phyloP scores from a whole-genome alignment of 768 basidiomycete species.

The Boletus rubescentipes region DNA sequence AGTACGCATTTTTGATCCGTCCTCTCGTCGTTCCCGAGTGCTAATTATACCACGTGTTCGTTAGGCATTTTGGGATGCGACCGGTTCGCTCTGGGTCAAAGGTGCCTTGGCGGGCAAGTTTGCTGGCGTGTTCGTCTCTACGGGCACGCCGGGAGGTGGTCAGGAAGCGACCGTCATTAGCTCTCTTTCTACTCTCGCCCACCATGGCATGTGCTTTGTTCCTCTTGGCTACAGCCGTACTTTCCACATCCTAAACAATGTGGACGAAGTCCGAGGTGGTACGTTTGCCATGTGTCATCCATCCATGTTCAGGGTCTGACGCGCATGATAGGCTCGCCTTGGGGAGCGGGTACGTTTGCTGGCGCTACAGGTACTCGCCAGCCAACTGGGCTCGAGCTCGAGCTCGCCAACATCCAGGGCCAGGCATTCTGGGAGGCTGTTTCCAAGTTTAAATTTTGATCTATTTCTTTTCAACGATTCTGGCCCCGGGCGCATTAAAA shows the following conservation, averaged over 20 bases:
- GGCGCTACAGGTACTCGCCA: conserved; percentile 45
- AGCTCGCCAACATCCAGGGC: conserved; percentile 54
- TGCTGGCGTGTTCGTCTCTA: conserved; percentile 71
- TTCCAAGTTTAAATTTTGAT: conserved; percentile 35
- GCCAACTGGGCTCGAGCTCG: conserved; percentile 49
- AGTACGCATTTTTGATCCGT: conserved; percentile 36
- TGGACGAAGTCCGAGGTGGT: conserved; percentile 60
- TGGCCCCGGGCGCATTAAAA: no score
- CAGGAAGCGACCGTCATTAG: conserved; percentile 62
- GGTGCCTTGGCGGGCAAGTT: conserved; percentile 73
- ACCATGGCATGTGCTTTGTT: conserved; percentile 73
- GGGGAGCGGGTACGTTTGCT: conserved; percentile 71
- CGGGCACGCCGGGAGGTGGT: conserved; percentile 76
- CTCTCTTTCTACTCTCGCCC: conserved; percentile 56
- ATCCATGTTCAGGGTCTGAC: neutral
- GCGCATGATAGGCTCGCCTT: conserved; percentile 58
- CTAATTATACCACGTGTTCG: conserved; percentile 3
- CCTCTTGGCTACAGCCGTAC: conserved; percentile 67
- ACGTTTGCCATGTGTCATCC: conserved; percentile 17
- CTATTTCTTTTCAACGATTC: no score
- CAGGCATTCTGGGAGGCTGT: conserved; percentile 48
- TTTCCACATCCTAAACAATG: conserved; percentile 41
- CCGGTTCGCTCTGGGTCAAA: conserved; percentile 60
- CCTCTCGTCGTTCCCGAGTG: neutral
- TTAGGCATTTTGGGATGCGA: conserved; percentile 74